Evolutionary conservation across 768 basidiomycete genomes (phyloP).

Genomic region (Rhizopogon roseolus): DNA sequence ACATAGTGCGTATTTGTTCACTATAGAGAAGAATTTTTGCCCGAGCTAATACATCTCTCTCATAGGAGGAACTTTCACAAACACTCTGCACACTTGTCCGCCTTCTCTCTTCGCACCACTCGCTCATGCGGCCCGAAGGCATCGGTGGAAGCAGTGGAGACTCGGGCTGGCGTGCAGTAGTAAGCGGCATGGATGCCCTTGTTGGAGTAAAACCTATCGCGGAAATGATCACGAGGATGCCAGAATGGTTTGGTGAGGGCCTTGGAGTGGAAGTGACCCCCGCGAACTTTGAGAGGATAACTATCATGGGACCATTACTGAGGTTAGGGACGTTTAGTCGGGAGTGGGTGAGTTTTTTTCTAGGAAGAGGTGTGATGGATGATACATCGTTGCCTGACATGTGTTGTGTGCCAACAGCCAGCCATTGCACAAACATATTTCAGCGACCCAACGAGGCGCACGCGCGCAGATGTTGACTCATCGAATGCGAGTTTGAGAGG

Average conservation of each 20-base stretch:
- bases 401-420: slow-evolving; percentile 44
- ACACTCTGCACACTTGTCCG: slow-evolving; percentile 74
- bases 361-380: not conserved
- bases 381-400: not conserved
- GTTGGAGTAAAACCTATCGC: slow-evolving; percentile 83
- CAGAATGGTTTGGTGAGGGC: slow-evolving; percentile 70
- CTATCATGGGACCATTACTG: slow-evolving; percentile 80
- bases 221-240: slow-evolving; percentile 68
- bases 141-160: slow-evolving; percentile 60
- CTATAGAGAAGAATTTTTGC: not conserved
- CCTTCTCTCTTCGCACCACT: slow-evolving; percentile 57
- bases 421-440: slow-evolving; percentile 76
- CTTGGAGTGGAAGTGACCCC: slow-evolving; percentile 57
- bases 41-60: slow-evolving; percentile 10
- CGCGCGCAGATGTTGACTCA: slow-evolving; percentile 70
- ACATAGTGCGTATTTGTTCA: not conserved
- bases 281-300: slow-evolving; percentile 55
- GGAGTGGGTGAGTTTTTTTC: slow-evolving; percentile 66
- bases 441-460: slow-evolving; percentile 75
- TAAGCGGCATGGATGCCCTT: slow-evolving; percentile 77
- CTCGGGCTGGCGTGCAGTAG: slow-evolving; percentile 79
- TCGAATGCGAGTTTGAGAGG: slow-evolving; percentile 83
- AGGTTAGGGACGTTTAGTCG: slow-evolving; percentile 81
- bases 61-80: slow-evolving; percentile 67
- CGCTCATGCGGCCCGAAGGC: slow-evolving; percentile 62